Percentiles rank a stretch among this genome's conserved stretches.
Evolutionary conservation across 805 yeast species (phyloP).

Genomic region (Suhomyces kilbournensis): DNA sequence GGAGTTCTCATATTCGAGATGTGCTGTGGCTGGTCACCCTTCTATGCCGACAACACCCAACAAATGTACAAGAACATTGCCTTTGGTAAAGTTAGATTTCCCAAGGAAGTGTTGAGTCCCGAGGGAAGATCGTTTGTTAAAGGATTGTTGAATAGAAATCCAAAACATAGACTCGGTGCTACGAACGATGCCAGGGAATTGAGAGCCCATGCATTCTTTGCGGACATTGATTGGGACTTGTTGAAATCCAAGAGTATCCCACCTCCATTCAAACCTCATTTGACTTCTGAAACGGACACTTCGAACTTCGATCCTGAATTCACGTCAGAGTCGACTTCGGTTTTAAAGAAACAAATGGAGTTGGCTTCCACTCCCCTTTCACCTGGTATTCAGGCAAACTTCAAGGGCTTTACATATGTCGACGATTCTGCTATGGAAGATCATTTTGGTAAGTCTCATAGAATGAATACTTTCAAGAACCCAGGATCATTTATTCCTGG

Average conservation of each 20-base stretch:
- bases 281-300: conserved; percentile 87
- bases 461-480: conserved; percentile 35
- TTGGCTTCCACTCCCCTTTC: conserved; percentile 78
- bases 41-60: conserved; percentile 95
- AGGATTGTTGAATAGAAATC: conserved; percentile 91
- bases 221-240: conserved; percentile 86
- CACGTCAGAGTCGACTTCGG: conserved; percentile 85
- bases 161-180: conserved; percentile 92
- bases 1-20: conserved; percentile 96
- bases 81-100: conserved; percentile 95
- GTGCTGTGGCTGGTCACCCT: conserved; percentile 99
- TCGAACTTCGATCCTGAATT: conserved; percentile 98
- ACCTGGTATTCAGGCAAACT: conserved; percentile 94
- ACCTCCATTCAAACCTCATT: conserved; percentile 96
- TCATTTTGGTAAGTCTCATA: conserved; percentile 51
- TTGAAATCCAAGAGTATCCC: conserved; percentile 78
- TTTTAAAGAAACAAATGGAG: conserved; percentile 63
- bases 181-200: conserved; percentile 88
- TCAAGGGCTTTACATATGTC: conserved; percentile 94
- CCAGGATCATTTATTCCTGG: conserved; percentile 78
- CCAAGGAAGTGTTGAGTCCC: conserved; percentile 87
- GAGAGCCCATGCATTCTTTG: conserved; percentile 87
- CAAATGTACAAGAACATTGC: conserved; percentile 99
- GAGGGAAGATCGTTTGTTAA: conserved; percentile 96
- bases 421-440: conserved; percentile 93